Base-by-base conservation (phyloP, 2,329 filamentous ascomycete genomes). In the Penicillium verrucosum region DNA sequence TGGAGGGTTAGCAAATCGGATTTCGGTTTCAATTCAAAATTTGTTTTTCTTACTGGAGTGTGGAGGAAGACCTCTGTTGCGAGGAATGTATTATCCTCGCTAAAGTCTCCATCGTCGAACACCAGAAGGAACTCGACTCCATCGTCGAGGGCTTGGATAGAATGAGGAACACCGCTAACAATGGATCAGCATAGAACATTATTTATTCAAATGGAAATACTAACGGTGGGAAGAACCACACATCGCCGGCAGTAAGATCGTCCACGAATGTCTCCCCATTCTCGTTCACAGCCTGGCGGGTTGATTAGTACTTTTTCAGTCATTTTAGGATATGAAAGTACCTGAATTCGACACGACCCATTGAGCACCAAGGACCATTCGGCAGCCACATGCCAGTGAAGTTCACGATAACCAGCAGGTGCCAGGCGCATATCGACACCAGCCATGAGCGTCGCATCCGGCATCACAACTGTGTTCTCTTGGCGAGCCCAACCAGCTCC, bases 181-280 rank as follows among this genome's bases (percentile, higher is more conserved):
- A 7, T 44, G 1, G 53, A 34, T 42, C 4, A 29, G 2, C n/a
- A 30, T n/a, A 4, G n/a, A 11, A n/a, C 5, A 29, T 1, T 18
- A 2, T 11, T 30, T 7, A 11, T 2, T 27, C 49, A 4, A 48
- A 16, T 46, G 5, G 5, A 1, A 27, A 42, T n/a, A 59, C 67
- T 54, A 29, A 74, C 72, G 85, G 85, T 23, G 89, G 89, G 75
- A 92, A 92, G 67, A 90, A 92, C 89, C 88, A 92, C 7, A 92
- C 73, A 66, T 92, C 89, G 5, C 89, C 89, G 67, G 89, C 86
- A 67, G 85, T 82, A 23, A 92, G 74, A 67, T 92, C 89, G 62
- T 91, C 89, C 59, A 92, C 83, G 70, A 90, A 92, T 60, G 85
- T 89, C 59, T 89, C 85, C 10, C 89, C 89, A 59, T 92, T 86